phyloP scores from a whole-genome alignment of 1,139 yeast genomes.

The Pichia sp. region DNA sequence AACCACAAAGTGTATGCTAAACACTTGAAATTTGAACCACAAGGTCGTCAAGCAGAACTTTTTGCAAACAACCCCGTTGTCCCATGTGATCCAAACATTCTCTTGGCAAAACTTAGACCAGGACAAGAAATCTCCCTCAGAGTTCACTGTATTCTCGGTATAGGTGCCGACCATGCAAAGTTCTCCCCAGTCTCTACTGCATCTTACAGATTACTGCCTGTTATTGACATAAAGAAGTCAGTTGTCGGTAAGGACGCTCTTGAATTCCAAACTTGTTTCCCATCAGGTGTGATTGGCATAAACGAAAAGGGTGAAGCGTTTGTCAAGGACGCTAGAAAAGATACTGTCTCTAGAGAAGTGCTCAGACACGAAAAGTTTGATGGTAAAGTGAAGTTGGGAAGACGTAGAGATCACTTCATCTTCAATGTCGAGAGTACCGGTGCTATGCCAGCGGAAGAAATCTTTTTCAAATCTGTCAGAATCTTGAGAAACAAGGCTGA shows the following conservation, averaged over 20 bases:
- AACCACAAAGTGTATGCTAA: constrained; percentile 84
- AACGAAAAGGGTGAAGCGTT: constrained; percentile 62
- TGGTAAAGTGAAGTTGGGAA: constrained; percentile 84
- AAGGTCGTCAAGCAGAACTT: constrained; percentile 72
- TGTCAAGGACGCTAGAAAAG: constrained; percentile 84
- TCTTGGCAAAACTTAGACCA: constrained; percentile 89
- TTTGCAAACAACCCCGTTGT: constrained; percentile 66
- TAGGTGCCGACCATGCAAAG: constrained; percentile 95
- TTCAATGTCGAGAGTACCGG: constrained; percentile 94
- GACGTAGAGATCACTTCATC: constrained; percentile 87
- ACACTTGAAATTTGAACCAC: constrained; percentile 86
- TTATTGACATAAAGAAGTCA: constrained; percentile 68
- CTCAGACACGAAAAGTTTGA: constrained; percentile 87
- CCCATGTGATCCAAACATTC: constrained; percentile 79
- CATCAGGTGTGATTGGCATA: constrained; percentile 85
- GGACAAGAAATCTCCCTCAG: constrained; percentile 91
- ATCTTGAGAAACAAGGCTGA: constrained; percentile 81
- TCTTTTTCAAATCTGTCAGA: constrained; percentile 82
- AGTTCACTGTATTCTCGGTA: constrained; percentile 86
- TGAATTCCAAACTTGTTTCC: constrained; percentile 83
- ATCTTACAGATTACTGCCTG: constrained; percentile 93
- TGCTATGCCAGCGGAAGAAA: constrained; percentile 95
- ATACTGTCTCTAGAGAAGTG: constrained; percentile 95
- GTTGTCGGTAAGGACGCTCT: constrained; percentile 71
- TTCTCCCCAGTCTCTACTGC: constrained; percentile 97